phyloP scores from a whole-genome alignment of 768 basidiomycete species.

The Pisolithus orientalis region DNA sequence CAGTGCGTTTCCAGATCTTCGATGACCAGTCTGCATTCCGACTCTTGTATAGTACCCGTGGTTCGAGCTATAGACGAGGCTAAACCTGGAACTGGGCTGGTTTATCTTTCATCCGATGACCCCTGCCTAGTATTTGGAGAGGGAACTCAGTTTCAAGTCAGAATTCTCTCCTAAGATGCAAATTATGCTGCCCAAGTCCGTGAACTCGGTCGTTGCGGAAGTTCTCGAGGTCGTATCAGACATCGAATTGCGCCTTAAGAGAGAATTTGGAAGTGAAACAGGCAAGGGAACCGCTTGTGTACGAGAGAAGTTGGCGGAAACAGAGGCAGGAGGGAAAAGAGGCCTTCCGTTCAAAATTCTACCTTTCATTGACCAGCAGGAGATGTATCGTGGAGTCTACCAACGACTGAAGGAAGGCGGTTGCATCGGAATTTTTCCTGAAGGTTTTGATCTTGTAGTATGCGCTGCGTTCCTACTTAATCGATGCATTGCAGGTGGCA shows the following conservation, averaged over 20 bases:
- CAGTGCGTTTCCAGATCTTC: conserved; percentile 45
- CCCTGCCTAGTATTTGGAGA: conserved; percentile 79
- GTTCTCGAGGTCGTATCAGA: conserved; percentile 87
- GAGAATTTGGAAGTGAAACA: conserved; percentile 79
- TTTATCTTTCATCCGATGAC: conserved; percentile 69
- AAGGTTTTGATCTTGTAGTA: conserved; percentile 52
- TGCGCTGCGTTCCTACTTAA: not conserved
- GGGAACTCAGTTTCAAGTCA: conserved; percentile 66
- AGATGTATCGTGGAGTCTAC: conserved; percentile 94
- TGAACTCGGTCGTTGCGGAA: conserved; percentile 74
- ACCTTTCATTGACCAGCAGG: conserved; percentile 87
- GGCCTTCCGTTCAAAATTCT: conserved; percentile 79
- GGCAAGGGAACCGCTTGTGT: conserved; percentile 65
- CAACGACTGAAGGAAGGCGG: conserved; percentile 79
- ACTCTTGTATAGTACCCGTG: conserved; percentile 68
- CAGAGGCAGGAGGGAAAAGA: conserved; percentile 42
- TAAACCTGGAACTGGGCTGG: conserved; percentile 63
- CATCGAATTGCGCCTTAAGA: conserved; percentile 76
- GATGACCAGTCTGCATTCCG: conserved; percentile 4
- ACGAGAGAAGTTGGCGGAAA: conserved; percentile 61
- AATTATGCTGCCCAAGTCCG: conserved; percentile 77
- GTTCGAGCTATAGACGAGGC: conserved; percentile 88
- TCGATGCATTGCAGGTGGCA: conserved; percentile 63
- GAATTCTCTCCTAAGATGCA: conserved; percentile 77
- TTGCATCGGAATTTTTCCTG: conserved; percentile 95